A percentile compares a stretch with the other conserved stretches of the same genome.
Conservation (phyloP, 495 filamentous ascomycete genomes). For the Pseudomonodictys pantanalensis region DNA sequence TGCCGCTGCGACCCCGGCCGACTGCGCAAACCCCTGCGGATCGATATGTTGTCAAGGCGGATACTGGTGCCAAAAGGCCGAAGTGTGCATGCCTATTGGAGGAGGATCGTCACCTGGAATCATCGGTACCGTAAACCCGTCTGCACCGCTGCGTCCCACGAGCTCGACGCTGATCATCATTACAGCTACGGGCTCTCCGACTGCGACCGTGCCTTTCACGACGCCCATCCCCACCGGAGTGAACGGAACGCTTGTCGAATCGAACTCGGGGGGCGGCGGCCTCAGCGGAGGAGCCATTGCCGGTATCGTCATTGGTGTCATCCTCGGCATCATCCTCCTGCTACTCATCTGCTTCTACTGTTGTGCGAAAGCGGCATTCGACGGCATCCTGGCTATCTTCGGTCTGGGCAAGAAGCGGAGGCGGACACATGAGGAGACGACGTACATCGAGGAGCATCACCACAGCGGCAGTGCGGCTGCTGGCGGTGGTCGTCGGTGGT, state of each 20-base stretch:
- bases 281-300: slow-evolving; percentile 85
- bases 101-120: slow-evolving; percentile 38
- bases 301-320: slow-evolving; percentile 86
- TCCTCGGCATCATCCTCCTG: slow-evolving; percentile 71
- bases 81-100: slow-evolving; percentile 47
- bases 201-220: slow-evolving; percentile 58
- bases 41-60: slow-evolving; percentile 68
- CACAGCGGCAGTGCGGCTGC: slow-evolving; percentile 43
- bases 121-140: slow-evolving; percentile 40
- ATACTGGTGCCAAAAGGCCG: slow-evolving; percentile 61
- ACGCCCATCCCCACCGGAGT: slow-evolving; percentile 56
- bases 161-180: slow-evolving; percentile 56
- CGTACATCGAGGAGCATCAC: slow-evolving; percentile 69
- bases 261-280: slow-evolving; percentile 46
- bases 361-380: slow-evolving; percentile 64
- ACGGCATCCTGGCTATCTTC: slow-evolving; percentile 62
- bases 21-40: slow-evolving; percentile 66
- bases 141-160: slow-evolving; percentile 65
- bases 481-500: slow-evolving; percentile 64
- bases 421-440: slow-evolving; percentile 46
- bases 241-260: slow-evolving; percentile 44
- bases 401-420: slow-evolving; percentile 54
- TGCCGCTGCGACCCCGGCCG: slow-evolving; percentile 52
- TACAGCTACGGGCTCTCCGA: slow-evolving; percentile 54
- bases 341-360: slow-evolving; percentile 71